Conservation (phyloP, 805 yeast genomes). For the Sungouiozyma ichnusensis region DNA sequence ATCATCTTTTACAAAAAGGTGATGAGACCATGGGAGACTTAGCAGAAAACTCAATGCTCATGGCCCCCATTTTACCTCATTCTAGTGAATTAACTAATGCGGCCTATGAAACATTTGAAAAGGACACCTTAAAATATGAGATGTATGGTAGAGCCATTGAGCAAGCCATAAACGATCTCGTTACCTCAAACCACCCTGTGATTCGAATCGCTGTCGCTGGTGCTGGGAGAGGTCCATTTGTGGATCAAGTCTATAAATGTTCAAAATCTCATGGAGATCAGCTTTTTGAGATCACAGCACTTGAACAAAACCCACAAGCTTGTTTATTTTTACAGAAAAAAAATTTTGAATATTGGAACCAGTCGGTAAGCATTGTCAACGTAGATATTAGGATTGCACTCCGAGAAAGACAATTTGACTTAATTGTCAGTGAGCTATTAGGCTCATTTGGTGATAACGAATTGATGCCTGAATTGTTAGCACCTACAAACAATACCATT, state of each 20-base stretch:
- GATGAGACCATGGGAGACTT: slow-evolving; percentile 12
- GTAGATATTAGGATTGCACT: slow-evolving; percentile 37
- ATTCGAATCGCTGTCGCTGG: slow-evolving; percentile 57
- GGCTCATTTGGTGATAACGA: slow-evolving; percentile 95
- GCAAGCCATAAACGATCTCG: slow-evolving; percentile 37
- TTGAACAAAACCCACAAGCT: slow-evolving; percentile 67
- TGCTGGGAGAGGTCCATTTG: slow-evolving; percentile 81
- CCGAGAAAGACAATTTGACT: slow-evolving; percentile 21
- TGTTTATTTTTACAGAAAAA: slow-evolving; percentile 38
- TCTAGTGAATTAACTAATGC: slow-evolving; percentile 42
- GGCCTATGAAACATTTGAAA: slow-evolving; percentile 62
- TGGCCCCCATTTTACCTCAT: slow-evolving; percentile 67
- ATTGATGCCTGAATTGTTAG: slow-evolving; percentile 64
- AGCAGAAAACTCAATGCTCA: slow-evolving; percentile 7
- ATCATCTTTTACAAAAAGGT: slow-evolving; percentile 31
- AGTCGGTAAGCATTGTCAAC: slow-evolving; percentile 39
- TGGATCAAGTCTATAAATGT: slow-evolving; percentile 42
- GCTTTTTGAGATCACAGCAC: slow-evolving; percentile 36
- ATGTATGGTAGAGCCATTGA: slow-evolving; percentile 56
- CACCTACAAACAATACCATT: slow-evolving; percentile 37
- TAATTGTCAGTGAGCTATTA: slow-evolving; percentile 69
- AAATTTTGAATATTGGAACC: slow-evolving; percentile 44
- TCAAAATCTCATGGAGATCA: slow-evolving; percentile 21
- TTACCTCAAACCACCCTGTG: slow-evolving; percentile 4
- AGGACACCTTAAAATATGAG: slow-evolving; percentile 58